These are phyloP conservation scores for Trichoderma polysporum DNA, from an alignment of 2,329 filamentous ascomycete species.

Conservation along the genomic window DNA sequence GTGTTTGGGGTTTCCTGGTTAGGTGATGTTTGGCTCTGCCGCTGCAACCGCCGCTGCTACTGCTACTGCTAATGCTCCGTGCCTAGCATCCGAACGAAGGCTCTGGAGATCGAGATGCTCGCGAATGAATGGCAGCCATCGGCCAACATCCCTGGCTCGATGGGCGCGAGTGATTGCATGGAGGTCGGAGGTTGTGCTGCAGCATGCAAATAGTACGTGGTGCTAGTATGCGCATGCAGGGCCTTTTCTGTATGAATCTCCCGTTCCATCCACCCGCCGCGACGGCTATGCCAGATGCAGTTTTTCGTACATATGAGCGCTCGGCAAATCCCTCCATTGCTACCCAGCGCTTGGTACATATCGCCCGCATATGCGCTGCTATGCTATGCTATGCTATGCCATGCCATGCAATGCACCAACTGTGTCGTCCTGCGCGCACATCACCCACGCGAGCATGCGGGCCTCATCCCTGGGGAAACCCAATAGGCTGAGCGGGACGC, in stretches of 20 bases:
- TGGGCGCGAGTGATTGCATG: neutral
- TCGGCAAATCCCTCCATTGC: conserved; percentile 4
- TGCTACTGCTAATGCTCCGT: neutral
- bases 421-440: conserved; percentile 14
- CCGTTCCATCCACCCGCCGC: neutral
- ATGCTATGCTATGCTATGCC: neutral
- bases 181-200: neutral
- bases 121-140: conserved; percentile 1
- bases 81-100: neutral
- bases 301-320: neutral
- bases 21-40: conserved; percentile 3
- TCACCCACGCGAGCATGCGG: conserved; percentile 16
- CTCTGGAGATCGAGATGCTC: neutral
- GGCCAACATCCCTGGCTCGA: neutral
- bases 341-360: no score
- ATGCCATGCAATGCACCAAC: conserved; percentile 14
- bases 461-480: neutral
- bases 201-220: neutral
- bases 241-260: neutral
- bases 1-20: neutral
- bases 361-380: conserved; percentile 4
- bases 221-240: neutral
- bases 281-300: conserved; percentile 11
- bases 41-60: neutral
- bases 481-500: neutral